Conservation (phyloP, 345 rosid species). For the Arabidopsis arenosa region DNA sequence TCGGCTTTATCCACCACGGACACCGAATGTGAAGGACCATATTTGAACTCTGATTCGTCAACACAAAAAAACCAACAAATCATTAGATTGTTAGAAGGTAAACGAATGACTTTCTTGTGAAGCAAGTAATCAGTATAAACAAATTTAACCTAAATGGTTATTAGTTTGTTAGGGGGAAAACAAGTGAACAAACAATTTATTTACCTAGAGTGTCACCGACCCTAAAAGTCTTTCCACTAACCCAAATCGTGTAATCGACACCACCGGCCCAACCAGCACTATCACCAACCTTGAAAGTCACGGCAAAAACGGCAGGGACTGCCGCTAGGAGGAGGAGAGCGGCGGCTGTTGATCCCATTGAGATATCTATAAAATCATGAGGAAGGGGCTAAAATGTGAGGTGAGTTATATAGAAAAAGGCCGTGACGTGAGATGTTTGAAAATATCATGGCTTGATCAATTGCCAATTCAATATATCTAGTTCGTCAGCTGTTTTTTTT, state of each 20-base stretch:
- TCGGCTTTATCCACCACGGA: conserved; percentile 41
- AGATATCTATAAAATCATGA: background rate
- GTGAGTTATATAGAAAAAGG: conserved; percentile 20
- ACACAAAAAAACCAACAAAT: background rate
- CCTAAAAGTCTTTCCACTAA: conserved; percentile 42
- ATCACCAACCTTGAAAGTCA: conserved; percentile 44
- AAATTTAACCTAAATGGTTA: background rate
- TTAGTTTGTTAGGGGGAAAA: background rate
- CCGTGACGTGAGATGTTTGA: conserved; percentile 9
- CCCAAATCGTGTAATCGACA: conserved; percentile 44
- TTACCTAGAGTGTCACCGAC: conserved; percentile 51
- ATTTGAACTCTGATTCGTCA: conserved; percentile 37
- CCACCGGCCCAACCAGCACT: conserved; percentile 37
- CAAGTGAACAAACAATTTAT: too few relatives aligned
- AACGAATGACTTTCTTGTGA: background rate
- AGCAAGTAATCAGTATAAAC: background rate
- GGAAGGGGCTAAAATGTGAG: conserved; percentile 5
- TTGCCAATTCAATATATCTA: conserved; percentile 13
- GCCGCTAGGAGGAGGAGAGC: conserved; percentile 33
- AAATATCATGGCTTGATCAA: conserved; percentile 6
- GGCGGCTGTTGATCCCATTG: conserved; percentile 25
- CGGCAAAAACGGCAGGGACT: conserved; percentile 43
- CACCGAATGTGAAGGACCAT: conserved; percentile 39
- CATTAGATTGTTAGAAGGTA: background rate
- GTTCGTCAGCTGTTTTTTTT: background rate